These are phyloP conservation scores for Cymbidium sinense DNA, from an alignment of 106 monocot species.

Conservation along the genomic window DNA sequence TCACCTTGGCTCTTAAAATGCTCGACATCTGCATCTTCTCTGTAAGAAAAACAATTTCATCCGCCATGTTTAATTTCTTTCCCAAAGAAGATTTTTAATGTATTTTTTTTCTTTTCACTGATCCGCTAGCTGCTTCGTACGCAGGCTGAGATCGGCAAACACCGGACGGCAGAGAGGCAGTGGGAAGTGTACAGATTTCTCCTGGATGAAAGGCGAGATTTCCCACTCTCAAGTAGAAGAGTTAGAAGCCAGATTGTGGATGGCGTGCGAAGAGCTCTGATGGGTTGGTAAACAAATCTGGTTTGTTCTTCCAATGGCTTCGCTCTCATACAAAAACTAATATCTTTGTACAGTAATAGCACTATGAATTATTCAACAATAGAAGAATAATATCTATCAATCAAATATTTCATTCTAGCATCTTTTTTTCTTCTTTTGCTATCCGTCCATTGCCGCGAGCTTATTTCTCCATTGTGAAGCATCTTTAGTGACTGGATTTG, in stretches of 20 bases:
- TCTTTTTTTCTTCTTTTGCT: no score
- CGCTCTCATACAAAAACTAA: no score
- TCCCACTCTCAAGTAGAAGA: slow-evolving; percentile 35
- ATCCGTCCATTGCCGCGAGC: no score
- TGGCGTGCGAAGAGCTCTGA: slow-evolving; percentile 60
- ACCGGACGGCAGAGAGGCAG: slow-evolving; percentile 49
- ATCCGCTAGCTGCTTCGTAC: neutral
- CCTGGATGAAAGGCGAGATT: slow-evolving; percentile 56
- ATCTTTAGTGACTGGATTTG: neutral
- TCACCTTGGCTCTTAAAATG: slow-evolving; percentile 53
- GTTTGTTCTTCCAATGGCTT: no score
- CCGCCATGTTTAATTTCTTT: neutral
- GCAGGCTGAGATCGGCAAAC: slow-evolving; percentile 85
- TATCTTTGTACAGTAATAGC: neutral
- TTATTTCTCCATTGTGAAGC: no score
- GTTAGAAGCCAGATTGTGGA: slow-evolving; percentile 62
- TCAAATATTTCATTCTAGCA: no score
- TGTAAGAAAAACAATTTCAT: slow-evolving; percentile 26
- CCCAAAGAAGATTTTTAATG: no score
- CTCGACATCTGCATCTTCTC: slow-evolving; percentile 95
- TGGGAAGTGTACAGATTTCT: slow-evolving; percentile 96
- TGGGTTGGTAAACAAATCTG: slow-evolving; percentile 45
- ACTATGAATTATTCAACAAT: no score
- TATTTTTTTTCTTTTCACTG: neutral
- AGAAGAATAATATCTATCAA: no score